Evolutionary conservation across 2,329 filamentous ascomycete genomes (phyloP), one percentile per base, ranked within the genome.

Genomic region (Cordyceps militaris): DNA sequence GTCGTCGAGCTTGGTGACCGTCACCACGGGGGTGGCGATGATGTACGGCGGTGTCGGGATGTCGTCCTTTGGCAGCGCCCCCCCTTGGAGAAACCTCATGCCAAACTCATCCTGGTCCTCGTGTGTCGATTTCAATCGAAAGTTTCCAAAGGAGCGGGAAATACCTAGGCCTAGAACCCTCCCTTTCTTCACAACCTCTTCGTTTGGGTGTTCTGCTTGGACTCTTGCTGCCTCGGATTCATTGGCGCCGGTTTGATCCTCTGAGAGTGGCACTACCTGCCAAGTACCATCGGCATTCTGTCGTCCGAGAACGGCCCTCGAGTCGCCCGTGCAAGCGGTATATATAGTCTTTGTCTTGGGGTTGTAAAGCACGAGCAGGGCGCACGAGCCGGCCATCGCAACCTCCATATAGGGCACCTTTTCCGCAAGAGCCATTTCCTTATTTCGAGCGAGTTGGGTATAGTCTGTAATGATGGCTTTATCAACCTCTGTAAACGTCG

Each of bases 261-360:
- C 67, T 1, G 82, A 84, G 28, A 87, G 73, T 1, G n/a, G n/a
- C n/a, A n/a, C n/a, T n/a, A 78, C 71, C 1, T 73, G 67, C 75
- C 83, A 86, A 2, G 40, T 32, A 0, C 74, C 72, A 10, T 72
- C 65, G 0, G 69, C 57, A 42, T 74, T 69, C 65, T 73, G 61
- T 6, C 62, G 64, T 2, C 82, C 83, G 0, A 86, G 71, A 0
- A 86, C 80, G 8, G 82, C 82, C 32, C 83, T 74, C 1, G 80
- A 85, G 68, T 87, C 83, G 1, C 85, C 85, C 0, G 79, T 81
- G 61, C 80, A 84, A 0, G 84, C 84, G 6, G 85, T 80, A 44
- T 79, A 78, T 0, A 87, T 68, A 0, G 73, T 78, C 19, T 71
- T 70, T 2, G 70, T 72, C 0, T 62, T 58, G 0, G 81, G 76